Evolutionary conservation across 139 green algal species (phyloP), one percentile per base, ranked within the genome.

Genomic region (Parachlorella kessleri): DNA sequence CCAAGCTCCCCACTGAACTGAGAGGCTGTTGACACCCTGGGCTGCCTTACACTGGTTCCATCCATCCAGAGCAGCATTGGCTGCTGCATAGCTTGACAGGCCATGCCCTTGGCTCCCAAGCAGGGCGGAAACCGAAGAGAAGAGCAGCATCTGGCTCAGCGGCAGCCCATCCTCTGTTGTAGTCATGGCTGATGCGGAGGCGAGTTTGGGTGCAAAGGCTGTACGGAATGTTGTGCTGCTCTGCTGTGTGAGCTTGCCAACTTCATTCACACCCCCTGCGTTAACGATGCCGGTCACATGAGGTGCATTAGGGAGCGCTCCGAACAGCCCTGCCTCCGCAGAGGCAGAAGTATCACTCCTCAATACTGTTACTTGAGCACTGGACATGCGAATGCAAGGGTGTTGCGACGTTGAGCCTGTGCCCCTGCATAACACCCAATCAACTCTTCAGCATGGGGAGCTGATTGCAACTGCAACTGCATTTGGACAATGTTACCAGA

Each of bases 1-100:
- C 89, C 91, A 95, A 6, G 89, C 89, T 37, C 89, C 89, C 89
- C 89, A 95, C 84, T 95, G 91, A 64, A 93, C 76, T 35, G 76
- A 88, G 33, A 88, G 80, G 8, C 26, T 40, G 18, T 39, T 38
- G 33, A 36, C 26, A 36, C 48, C 68, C 55, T 70, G 72, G 14
- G 42, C 2, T 32, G 42, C 30, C 74, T 64, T 73, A 6, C 63
- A 23, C 4, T 80, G 66, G 66, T 65, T 33, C 84, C 30, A 14
- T 80, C 84, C n/a, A 23, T 90, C 85, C 55, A 91, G 63, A 8
- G 37, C 54, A 0, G 82, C 63, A 35, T 93, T 93, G 54, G 88
- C 85, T 30, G 86, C 81, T 1, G 81, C 63, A 66, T 93, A 93
- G 33, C 84, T 84, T 14, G 87, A 48, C 39, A 92, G 88, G 14